These are phyloP conservation scores for Ceratobasidium papillatum DNA, from an alignment of 1,284 basidiomycete genomes.

Conservation along the genomic window DNA sequence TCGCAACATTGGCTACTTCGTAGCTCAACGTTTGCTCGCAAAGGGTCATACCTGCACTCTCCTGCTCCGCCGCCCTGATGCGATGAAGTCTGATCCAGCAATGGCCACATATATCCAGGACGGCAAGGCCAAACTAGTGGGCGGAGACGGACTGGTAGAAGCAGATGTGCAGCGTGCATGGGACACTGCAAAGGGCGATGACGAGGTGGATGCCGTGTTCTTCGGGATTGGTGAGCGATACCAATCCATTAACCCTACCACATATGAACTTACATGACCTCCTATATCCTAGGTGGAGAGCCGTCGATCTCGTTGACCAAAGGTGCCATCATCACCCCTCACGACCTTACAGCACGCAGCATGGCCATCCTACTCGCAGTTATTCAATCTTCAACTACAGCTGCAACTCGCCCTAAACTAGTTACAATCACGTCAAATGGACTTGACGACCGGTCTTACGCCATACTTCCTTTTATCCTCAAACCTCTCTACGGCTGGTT, in stretches of 20 bases:
- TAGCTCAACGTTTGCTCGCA: slow-evolving; percentile 60
- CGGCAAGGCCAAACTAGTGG: slow-evolving; percentile 58
- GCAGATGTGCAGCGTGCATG: slow-evolving; percentile 59
- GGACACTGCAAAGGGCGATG: slow-evolving; percentile 53
- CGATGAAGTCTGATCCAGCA: slow-evolving; percentile 58
- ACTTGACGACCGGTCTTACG: slow-evolving; percentile 57
- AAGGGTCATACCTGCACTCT: slow-evolving; percentile 62
- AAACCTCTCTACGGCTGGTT: slow-evolving; percentile 59
- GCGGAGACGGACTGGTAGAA: slow-evolving; percentile 61
- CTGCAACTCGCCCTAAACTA: slow-evolving; percentile 57
- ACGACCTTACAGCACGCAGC: slow-evolving; percentile 61
- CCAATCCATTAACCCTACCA: neutral
- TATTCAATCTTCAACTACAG: slow-evolving; percentile 55
- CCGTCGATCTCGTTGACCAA: slow-evolving; percentile 54
- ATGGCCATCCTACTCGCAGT: slow-evolving; percentile 59
- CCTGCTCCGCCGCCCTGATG: slow-evolving; percentile 57
- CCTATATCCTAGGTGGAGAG: slow-evolving; percentile 52
- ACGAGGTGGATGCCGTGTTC: slow-evolving; percentile 57
- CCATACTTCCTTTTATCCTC: slow-evolving; percentile 59
- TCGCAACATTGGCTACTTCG: slow-evolving; percentile 68
- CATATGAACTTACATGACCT: neutral
- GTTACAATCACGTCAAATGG: slow-evolving; percentile 64
- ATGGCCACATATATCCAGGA: slow-evolving; percentile 57
- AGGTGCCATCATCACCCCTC: slow-evolving; percentile 58
- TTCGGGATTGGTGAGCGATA: slow-evolving; percentile 61